phyloP scores from a whole-genome alignment of 768 basidiomycete species.

The Tulasnella sp. region DNA sequence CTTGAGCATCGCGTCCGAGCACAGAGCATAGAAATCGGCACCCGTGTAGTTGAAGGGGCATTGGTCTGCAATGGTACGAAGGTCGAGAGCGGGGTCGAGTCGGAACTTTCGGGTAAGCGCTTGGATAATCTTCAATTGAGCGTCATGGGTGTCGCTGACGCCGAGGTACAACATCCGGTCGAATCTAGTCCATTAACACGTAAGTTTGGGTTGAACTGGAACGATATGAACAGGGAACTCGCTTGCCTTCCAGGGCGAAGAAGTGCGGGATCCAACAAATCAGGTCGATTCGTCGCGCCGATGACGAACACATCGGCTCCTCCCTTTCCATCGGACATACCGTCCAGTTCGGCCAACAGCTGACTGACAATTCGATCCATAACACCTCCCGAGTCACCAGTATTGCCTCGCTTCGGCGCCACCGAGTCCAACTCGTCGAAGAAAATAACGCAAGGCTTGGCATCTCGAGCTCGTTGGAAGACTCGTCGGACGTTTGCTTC shows the following conservation, averaged over 20 bases:
- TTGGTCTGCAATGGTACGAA: conserved; percentile 57
- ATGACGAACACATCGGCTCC: conserved; percentile 83
- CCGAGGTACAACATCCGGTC: conserved; percentile 96
- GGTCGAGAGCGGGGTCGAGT: conserved; percentile 61
- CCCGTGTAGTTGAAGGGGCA: conserved; percentile 96
- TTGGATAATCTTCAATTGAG: conserved; percentile 79
- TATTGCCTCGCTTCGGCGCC: conserved; percentile 90
- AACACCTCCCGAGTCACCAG: conserved; percentile 94
- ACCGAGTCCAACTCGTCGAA: conserved; percentile 96
- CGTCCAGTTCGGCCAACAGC: conserved; percentile 88
- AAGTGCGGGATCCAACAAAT: conserved; percentile 83
- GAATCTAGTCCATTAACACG: conserved; percentile 53
- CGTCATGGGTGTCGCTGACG: conserved; percentile 79
- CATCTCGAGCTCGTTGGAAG: conserved; percentile 87
- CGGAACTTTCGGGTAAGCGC: conserved; percentile 92
- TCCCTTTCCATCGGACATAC: conserved; percentile 63
- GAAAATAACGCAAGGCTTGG: conserved; percentile 91
- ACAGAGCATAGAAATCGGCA: conserved; percentile 96
- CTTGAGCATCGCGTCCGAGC: conserved; percentile 92
- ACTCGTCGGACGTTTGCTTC: conserved; percentile 94
- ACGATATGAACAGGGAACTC: conserved; percentile 14
- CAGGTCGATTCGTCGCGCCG: conserved; percentile 92
- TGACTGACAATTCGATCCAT: conserved; percentile 98
- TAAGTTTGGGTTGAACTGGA: neutral
- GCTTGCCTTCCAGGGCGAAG: conserved; percentile 79